phyloP scores from a whole-genome alignment of 2,329 filamentous ascomycete genomes.

The Didymella arachidicola region DNA sequence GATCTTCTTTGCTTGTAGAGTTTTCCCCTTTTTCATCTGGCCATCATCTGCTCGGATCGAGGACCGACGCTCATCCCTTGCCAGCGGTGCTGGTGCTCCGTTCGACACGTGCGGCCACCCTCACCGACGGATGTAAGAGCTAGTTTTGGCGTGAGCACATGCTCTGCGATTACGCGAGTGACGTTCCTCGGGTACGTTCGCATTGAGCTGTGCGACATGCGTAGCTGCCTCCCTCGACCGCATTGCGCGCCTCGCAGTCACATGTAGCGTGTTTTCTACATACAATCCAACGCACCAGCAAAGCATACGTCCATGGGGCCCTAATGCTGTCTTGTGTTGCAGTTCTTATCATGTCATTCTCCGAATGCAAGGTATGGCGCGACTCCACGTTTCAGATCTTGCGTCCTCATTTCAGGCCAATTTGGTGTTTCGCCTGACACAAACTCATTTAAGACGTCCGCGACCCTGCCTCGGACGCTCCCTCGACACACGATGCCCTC shows the following conservation, averaged over 20 bases:
- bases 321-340: neutral
- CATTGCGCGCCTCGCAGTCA: neutral
- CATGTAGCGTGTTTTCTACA: neutral
- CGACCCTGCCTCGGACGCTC: conserved; percentile 9
- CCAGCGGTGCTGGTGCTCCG: neutral
- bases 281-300: neutral
- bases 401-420: conserved; percentile 26
- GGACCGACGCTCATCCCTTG: conserved; percentile 4
- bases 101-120: conserved; percentile 7
- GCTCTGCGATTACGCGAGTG: neutral
- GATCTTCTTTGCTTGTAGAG: neutral
- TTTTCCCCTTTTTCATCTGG: neutral
- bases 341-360: neutral
- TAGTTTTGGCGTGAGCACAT: conserved; percentile 6
- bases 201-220: conserved; percentile 5
- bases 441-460: conserved; percentile 24
- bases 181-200: neutral
- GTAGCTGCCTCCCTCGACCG: neutral
- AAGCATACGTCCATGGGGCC: neutral
- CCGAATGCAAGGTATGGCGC: conserved; percentile 19
- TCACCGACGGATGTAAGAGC: conserved; percentile 2
- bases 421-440: conserved; percentile 31
- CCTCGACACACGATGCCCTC: conserved; percentile 19
- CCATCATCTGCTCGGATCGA: neutral
- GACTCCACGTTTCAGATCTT: conserved; percentile 32